Conservation (phyloP, 306 rosid species). For the Arachis hypogaea region DNA sequence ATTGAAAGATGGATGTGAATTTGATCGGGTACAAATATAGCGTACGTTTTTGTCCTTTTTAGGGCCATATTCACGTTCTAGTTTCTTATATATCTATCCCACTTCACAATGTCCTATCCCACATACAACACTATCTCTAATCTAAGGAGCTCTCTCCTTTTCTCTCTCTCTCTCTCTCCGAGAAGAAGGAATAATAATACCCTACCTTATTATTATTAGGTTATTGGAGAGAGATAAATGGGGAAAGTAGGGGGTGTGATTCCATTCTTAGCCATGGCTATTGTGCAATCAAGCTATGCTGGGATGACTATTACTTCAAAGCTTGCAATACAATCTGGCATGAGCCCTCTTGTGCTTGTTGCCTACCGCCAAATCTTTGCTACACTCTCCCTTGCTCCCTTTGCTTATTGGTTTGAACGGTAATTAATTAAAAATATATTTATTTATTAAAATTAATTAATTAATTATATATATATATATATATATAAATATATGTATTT, state of each 20-base stretch:
- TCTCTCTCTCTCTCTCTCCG: not conserved
- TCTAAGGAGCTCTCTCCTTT: not conserved
- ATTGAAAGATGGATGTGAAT: too few relatives aligned
- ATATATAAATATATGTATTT: too few relatives aligned
- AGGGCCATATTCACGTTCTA: too few relatives aligned
- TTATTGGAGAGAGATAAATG: constrained; percentile 33
- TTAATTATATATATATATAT: too few relatives aligned
- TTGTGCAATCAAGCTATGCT: constrained; percentile 58
- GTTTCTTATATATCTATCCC: not conserved
- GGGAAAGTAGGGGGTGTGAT: constrained; percentile 29
- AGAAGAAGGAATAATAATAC: not conserved
- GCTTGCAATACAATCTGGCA: constrained; percentile 68
- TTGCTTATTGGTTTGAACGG: constrained; percentile 64
- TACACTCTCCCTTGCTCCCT: constrained; percentile 58
- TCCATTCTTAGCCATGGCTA: constrained; percentile 63
- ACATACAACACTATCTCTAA: too few relatives aligned
- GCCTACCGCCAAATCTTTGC: constrained; percentile 75
- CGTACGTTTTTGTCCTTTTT: too few relatives aligned
- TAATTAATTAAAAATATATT: not conserved
- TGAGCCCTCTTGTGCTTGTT: constrained; percentile 70
- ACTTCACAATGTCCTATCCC: too few relatives aligned
- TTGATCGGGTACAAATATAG: too few relatives aligned
- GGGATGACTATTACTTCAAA: constrained; percentile 69
- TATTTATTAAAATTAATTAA: too few relatives aligned
- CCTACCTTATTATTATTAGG: too few relatives aligned